phyloP scores from a whole-genome alignment of 177 flowering plant genomes.

The Vitis hybrid region DNA sequence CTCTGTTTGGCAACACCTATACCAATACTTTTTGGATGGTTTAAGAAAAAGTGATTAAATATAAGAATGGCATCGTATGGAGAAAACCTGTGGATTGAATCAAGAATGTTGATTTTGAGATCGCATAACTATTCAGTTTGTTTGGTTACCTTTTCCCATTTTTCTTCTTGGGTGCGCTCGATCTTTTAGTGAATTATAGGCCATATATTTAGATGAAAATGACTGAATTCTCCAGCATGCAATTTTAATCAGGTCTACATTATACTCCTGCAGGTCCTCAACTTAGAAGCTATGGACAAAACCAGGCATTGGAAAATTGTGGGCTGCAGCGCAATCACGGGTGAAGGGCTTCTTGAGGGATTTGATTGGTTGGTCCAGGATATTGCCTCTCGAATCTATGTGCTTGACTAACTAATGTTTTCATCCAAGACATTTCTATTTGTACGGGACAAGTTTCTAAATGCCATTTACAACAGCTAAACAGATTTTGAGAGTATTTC shows the following conservation, averaged over 20 bases:
- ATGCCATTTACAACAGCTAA: neutral
- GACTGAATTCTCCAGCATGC: too few species aligned
- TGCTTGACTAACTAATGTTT: constrained; percentile 56
- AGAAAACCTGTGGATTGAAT: too few species aligned
- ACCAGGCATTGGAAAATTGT: constrained; percentile 92
- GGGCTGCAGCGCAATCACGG: constrained; percentile 96
- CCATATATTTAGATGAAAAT: too few species aligned
- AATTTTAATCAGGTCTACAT: neutral
- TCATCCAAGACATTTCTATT: neutral
- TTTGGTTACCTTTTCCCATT: too few species aligned
- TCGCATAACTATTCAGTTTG: too few species aligned
- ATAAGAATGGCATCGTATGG: too few species aligned
- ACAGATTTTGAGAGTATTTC: neutral
- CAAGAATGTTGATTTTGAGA: too few species aligned
- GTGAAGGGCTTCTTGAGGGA: constrained; percentile 91
- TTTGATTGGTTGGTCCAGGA: constrained; percentile 99
- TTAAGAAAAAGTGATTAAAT: too few species aligned
- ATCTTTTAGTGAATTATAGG: too few species aligned
- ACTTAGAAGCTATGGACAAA: constrained; percentile 88
- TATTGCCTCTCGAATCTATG: constrained; percentile 89
- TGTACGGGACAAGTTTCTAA: constrained; percentile 1
- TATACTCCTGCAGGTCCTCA: constrained; percentile 61
- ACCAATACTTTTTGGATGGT: too few species aligned
- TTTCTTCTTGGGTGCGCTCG: too few species aligned
- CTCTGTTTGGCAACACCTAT: too few species aligned